Conservation (phyloP, 345 rosid species). For the Anastatica hierochuntica region DNA sequence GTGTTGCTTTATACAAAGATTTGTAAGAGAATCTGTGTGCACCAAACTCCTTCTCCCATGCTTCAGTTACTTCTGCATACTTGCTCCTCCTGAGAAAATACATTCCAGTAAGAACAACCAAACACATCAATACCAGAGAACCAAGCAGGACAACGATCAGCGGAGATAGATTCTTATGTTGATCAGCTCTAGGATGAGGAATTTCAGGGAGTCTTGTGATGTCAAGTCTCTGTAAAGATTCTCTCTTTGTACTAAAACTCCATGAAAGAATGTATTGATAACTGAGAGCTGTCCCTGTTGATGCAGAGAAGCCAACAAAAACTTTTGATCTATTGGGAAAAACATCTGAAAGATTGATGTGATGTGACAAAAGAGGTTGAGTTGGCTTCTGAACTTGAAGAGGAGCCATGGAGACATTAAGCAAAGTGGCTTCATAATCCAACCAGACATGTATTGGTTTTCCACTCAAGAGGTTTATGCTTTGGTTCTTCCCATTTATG, state of each 20-base stretch:
- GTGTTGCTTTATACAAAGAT: slow-evolving; percentile 44
- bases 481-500: slow-evolving; percentile 1
- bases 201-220: slow-evolving; percentile 41
- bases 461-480: slow-evolving; percentile 31
- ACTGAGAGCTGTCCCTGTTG: slow-evolving; percentile 33
- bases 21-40: slow-evolving; percentile 51
- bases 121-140: slow-evolving; percentile 6
- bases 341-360: slow-evolving; percentile 28
- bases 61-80: slow-evolving; percentile 45
- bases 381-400: slow-evolving; percentile 26
- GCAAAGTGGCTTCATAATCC: slow-evolving; percentile 40
- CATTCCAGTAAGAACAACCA: slow-evolving; percentile 15
- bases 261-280: slow-evolving; percentile 50
- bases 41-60: slow-evolving; percentile 53
- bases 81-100: slow-evolving; percentile 32
- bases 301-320: slow-evolving; percentile 58
- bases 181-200: slow-evolving; percentile 28
- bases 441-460: slow-evolving; percentile 49
- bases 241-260: slow-evolving; percentile 45
- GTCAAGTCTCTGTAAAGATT: slow-evolving; percentile 26
- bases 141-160: slow-evolving; percentile 16
- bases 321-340: slow-evolving; percentile 24
- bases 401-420: slow-evolving; percentile 44
- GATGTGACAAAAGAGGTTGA: slow-evolving; percentile 40
- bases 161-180: not conserved